Conservation (phyloP, 257 asterid genomes). For the Euphrasia confusa region DNA sequence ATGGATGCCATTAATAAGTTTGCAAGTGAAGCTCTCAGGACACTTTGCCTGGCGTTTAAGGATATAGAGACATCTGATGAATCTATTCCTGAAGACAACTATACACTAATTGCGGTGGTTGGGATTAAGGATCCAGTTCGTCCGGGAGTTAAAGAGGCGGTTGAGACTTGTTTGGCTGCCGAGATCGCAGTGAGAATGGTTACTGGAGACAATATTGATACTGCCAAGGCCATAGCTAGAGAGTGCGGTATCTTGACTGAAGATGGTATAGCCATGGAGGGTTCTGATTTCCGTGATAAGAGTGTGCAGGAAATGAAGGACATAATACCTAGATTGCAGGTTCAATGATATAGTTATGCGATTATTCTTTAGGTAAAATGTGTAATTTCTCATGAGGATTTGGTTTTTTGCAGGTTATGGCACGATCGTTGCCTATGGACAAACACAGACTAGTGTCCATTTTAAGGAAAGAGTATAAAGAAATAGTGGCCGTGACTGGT, state of each 20-base stretch:
- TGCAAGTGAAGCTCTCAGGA: conserved; percentile 63
- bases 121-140: conserved; percentile 82
- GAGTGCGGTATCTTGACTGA: conserved; percentile 76
- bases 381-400: conserved; percentile 5
- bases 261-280: conserved; percentile 74
- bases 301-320: conserved; percentile 50
- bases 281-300: conserved; percentile 58
- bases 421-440: conserved; percentile 68
- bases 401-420: conserved; percentile 51
- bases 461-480: conserved; percentile 53
- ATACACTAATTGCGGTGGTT: conserved; percentile 58
- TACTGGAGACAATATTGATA: conserved; percentile 77
- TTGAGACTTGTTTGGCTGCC: conserved; percentile 62
- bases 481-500: conserved; percentile 69
- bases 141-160: conserved; percentile 75
- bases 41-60: conserved; percentile 63
- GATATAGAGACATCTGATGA: conserved; percentile 34
- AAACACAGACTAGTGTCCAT: conserved; percentile 62
- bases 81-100: conserved; percentile 47
- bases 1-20: conserved; percentile 42
- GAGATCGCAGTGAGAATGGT: conserved; percentile 78
- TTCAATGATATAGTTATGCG: conserved; percentile 8
- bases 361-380: not conserved
- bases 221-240: conserved; percentile 80
- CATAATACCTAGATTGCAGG: conserved; percentile 69